These are phyloP conservation scores for Blastomyces emzantsi DNA, from an alignment of 2,329 filamentous ascomycete species.

Conservation along the genomic window DNA sequence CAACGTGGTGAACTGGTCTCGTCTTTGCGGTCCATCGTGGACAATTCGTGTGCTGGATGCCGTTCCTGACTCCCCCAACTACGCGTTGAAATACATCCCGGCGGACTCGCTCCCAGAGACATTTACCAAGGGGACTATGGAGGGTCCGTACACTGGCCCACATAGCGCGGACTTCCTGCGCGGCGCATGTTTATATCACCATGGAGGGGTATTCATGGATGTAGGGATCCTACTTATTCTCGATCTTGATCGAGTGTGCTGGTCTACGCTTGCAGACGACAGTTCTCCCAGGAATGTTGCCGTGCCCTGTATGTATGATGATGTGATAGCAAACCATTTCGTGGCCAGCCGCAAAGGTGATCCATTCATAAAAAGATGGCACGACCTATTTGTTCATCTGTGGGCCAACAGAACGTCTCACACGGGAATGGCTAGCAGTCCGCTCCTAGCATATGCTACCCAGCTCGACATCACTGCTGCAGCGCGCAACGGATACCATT, in stretches of 20 bases:
- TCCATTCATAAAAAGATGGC: constrained; percentile 14
- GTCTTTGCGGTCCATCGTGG: neutral
- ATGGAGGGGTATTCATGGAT: constrained; percentile 41
- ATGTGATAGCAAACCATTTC: constrained; percentile 17
- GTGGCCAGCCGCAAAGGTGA: constrained; percentile 10
- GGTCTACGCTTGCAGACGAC: neutral
- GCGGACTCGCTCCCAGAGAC: neutral
- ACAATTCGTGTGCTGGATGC: neutral
- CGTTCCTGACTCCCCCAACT: neutral
- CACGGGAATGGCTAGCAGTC: neutral
- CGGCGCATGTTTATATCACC: constrained; percentile 29
- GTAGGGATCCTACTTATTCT: constrained; percentile 37
- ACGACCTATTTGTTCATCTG: constrained; percentile 13
- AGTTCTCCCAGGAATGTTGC: neutral
- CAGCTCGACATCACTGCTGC: neutral
- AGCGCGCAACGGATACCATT: neutral
- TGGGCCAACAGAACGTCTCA: constrained; percentile 9
- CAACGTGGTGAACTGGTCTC: neutral
- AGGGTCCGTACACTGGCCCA: neutral
- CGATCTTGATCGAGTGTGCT: constrained; percentile 35
- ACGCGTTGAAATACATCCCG: neutral
- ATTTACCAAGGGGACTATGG: neutral
- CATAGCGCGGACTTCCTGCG: constrained; percentile 14
- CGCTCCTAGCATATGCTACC: neutral
- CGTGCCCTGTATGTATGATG: constrained; percentile 26